Percentiles rank a stretch among this genome's conserved stretches.
phyloP scores from a whole-genome alignment of 2,329 filamentous ascomycete species.

The Sarocladium brachiariae region DNA sequence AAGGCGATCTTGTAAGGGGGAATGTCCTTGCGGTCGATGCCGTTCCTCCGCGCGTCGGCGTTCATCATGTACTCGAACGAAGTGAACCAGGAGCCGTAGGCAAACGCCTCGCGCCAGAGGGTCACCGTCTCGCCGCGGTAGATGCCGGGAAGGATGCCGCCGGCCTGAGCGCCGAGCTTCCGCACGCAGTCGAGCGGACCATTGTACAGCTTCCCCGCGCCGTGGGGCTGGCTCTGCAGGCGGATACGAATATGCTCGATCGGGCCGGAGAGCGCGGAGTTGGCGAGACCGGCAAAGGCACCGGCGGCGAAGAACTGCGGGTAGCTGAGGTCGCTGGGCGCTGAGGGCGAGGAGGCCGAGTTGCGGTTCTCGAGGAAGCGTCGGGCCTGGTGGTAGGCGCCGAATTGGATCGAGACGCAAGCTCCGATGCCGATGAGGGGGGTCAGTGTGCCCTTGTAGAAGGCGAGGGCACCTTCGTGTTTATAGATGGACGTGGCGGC shows the following conservation, averaged over 20 bases:
- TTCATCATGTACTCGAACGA: conserved; percentile 97
- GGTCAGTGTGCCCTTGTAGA: conserved; percentile 97
- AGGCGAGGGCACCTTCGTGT: conserved; percentile 81
- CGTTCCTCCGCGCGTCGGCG: conserved; percentile 71
- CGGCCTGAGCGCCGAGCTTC: conserved; percentile 59
- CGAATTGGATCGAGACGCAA: conserved; percentile 97
- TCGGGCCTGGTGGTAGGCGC: conserved; percentile 88
- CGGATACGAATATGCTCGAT: conserved; percentile 97
- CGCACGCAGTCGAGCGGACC: conserved; percentile 87
- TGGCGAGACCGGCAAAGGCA: conserved; percentile 87
- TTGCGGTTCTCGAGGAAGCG: conserved; percentile 78
- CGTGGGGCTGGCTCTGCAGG: conserved; percentile 93
- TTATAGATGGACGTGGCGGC: conserved; percentile 79
- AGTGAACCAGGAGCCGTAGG: conserved; percentile 94
- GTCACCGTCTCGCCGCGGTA: conserved; percentile 89
- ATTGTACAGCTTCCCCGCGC: conserved; percentile 65
- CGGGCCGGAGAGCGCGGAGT: conserved; percentile 79
- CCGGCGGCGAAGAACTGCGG: conserved; percentile 84
- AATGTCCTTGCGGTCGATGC: conserved; percentile 67
- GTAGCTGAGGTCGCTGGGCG: conserved; percentile 59
- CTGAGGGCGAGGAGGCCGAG: conserved; percentile 34
- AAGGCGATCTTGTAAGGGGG: conserved; percentile 79
- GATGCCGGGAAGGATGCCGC: conserved; percentile 62
- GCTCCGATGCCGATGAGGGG: conserved; percentile 93
- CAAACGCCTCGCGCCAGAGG: conserved; percentile 79